phyloP scores from a whole-genome alignment of 352 stramenopile species.

The Pythium brassicae region DNA sequence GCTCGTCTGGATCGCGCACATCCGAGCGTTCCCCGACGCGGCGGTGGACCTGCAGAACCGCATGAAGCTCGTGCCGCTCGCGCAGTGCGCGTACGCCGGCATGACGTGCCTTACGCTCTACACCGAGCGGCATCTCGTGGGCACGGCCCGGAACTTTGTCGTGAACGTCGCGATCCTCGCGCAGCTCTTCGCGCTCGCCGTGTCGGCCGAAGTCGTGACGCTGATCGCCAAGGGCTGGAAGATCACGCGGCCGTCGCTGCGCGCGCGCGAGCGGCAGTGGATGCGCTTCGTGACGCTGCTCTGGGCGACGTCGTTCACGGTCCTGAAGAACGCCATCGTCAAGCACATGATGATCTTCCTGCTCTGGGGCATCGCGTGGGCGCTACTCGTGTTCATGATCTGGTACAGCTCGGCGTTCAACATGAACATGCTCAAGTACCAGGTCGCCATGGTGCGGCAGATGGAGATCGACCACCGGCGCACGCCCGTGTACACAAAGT shows the following conservation, averaged over 20 bases:
- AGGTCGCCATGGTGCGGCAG: constrained; percentile 56
- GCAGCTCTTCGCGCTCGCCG: constrained; percentile 37
- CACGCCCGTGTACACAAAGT: constrained; percentile 65
- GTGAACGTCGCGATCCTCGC: constrained; percentile 31
- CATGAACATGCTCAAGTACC: constrained; percentile 65
- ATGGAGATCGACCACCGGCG: constrained; percentile 34
- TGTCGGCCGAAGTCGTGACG: constrained; percentile 45
- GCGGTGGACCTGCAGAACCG: constrained; percentile 47
- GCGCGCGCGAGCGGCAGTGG: constrained; percentile 43
- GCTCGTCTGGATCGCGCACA: constrained; percentile 51
- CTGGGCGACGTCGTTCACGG: constrained; percentile 38
- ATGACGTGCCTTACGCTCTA: constrained; percentile 29
- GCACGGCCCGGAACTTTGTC: constrained; percentile 31
- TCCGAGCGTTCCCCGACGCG: constrained; percentile 36
- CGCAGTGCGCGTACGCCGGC: constrained; percentile 24
- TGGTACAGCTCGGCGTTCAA: constrained; percentile 73
- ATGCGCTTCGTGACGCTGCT: constrained; percentile 48
- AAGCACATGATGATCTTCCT: constrained; percentile 41
- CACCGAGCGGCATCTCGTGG: constrained; percentile 23
- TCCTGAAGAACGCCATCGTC: constrained; percentile 35
- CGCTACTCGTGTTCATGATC: constrained; percentile 53
- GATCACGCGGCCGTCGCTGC: constrained; percentile 48
- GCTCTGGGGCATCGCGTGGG: constrained; percentile 52
- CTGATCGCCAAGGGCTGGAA: constrained; percentile 69
- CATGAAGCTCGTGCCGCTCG: constrained; percentile 48